Evolutionary conservation across 192 early-diverging fungal genomes (phyloP), one percentile per base, ranked within the genome.

Genomic region (Linnemannia zychae): DNA sequence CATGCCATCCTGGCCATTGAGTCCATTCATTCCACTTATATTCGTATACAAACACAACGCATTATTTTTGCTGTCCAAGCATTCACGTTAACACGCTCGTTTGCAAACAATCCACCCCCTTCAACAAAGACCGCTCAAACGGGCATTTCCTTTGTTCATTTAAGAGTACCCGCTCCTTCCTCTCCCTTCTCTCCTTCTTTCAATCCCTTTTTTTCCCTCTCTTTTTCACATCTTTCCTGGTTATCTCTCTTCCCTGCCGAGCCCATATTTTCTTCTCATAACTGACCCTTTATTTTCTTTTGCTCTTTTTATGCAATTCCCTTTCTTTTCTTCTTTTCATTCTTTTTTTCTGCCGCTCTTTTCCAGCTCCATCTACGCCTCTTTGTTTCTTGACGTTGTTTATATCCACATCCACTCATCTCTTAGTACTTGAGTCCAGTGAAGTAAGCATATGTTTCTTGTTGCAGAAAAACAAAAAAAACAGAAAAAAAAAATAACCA

Each of bases 71-170:
- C 40, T 44, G 40, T 44, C 40, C 40, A 44, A 44, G 40, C 40
- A 44, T 44, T 44, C 18, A 63, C 13, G 3, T 12, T 31, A 7
- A 33, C 28, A 63, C 57, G 57, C 28, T 63, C 31, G 28, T 63
- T 63, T 63, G 57, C 57, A 63, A 31, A 63, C 57, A 31, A 63
- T 63, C 24, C 57, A 60, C 57, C 28, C 40, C 57, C 57, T 63
- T 31, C 24, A 53, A 28, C 52, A 53, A 50, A 6, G n/a, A 24
- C n/a, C 24, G 57, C 57, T 63, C 12, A 13, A 63, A 63, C 28
- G 57, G 57, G 57, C 57, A 31, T 63, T 31, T 63, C 15, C 24
- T 11, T 49, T 63, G 57, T 63, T 63, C 57, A 63, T 63, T 63
- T 63, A 63, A 63, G 40, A 44, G 40, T 44, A 44, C 40, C 40